Evolutionary conservation across 2,329 filamentous ascomycete genomes (phyloP), one percentile per base, ranked within the genome.

Genomic region (Alternaria arborescens): DNA sequence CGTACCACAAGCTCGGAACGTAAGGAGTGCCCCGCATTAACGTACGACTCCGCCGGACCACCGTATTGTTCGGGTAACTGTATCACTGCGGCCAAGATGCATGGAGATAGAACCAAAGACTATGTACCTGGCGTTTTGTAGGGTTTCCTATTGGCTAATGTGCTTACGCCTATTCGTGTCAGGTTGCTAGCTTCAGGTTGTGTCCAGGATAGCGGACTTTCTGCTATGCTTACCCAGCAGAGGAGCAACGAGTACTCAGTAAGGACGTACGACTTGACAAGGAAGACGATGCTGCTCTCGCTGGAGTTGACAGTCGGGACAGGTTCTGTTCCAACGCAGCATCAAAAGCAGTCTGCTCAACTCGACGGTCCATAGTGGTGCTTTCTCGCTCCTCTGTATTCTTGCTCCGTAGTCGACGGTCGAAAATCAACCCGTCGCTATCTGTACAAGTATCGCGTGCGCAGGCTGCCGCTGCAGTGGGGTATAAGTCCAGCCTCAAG

Each of bases 401-500:
- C 14, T 50, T 57, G 46, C 32, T 42, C 28, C 20, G 50, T 50
- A 46, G n/a, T 52, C 34, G 41, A 55, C 32, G n/a, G 30, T 41
- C 24, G 30, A 32, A 26, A 20, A 48, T 28, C 12, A 55, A 41
- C 8, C 34, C 28, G 40, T 12, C 38, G 34, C n/a, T 34, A 20
- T 57, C 22, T 38, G 16, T 42, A 48, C 50, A 34, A 59, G 55
- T 47, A 52, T 59, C 32, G 38, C 30, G 36, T 53, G 50, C 41
- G 46, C 50, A 40, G 16, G 47, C 36, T 53, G 32, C 40, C 52
- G 51, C 34, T 40, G 50, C 46, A 55, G 42, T 41, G 36, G 26
- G 38, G 42, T 52, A 40, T 40, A 42, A 18, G 11, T 38, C 26
- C 46, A 42, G 41, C 8, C 56, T 68, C 65, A 68, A 55, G 61